phyloP scores from a whole-genome alignment of 495 filamentous ascomycete species.

The Penicillium waksmanii region DNA sequence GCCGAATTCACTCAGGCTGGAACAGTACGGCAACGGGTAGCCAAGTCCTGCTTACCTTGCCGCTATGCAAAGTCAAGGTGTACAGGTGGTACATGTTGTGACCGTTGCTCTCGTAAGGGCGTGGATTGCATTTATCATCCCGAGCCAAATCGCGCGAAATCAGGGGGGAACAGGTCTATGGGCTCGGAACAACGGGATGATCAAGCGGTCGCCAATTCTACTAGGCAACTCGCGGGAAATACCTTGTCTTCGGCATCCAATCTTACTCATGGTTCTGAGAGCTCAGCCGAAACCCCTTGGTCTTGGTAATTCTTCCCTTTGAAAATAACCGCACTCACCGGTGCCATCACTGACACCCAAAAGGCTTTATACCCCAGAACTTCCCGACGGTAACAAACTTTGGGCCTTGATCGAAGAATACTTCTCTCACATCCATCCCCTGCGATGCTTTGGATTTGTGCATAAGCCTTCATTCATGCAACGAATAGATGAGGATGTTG shows the following conservation, averaged over 20 bases:
- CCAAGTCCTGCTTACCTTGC: conserved; percentile 29
- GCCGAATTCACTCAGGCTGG: conserved; percentile 24
- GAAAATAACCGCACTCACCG: background rate
- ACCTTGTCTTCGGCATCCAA: background rate
- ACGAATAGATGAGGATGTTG: conserved; percentile 25
- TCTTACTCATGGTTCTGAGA: background rate
- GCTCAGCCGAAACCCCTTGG: background rate
- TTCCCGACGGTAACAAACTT: conserved; percentile 18
- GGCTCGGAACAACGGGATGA: background rate
- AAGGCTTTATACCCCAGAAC: conserved; percentile 20
- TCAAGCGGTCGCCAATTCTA: background rate
- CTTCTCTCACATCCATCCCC: conserved; percentile 31
- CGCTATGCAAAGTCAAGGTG: conserved; percentile 32
- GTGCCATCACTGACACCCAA: background rate
- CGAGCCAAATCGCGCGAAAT: background rate
- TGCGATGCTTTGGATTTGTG: conserved; percentile 33
- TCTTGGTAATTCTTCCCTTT: conserved; percentile 9
- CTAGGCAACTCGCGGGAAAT: background rate
- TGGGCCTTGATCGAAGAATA: conserved; percentile 26
- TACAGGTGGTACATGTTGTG: conserved; percentile 26
- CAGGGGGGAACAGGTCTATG: background rate
- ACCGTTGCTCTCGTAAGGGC: conserved; percentile 22
- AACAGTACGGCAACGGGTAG: conserved; percentile 24
- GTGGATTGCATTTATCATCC: conserved; percentile 27
- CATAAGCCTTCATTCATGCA: conserved; percentile 34